Evolutionary conservation across 73 alveolate genomes (phyloP).

Genomic region (Paramecium sexaurelia): DNA sequence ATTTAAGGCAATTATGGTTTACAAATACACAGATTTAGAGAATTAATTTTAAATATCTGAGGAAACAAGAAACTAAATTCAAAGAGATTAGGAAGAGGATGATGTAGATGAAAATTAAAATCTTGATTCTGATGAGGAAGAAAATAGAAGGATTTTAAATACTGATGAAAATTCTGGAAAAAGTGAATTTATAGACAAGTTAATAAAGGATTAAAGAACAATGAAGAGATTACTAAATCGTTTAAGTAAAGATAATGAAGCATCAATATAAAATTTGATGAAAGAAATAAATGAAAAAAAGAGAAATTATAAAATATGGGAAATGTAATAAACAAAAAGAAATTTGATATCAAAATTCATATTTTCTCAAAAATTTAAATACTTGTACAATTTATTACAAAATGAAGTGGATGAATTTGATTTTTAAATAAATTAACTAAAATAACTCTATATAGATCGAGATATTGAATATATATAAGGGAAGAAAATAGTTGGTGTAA

Average conservation of each 20-base stretch:
- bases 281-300: neutral
- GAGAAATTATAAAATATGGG: neutral
- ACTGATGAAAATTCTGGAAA: neutral
- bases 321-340: neutral
- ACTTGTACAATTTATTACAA: neutral
- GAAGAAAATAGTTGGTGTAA: slow-evolving; percentile 84
- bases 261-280: neutral
- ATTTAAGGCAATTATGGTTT: neutral
- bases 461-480: neutral
- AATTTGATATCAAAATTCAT: neutral
- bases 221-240: neutral
- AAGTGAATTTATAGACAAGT: neutral
- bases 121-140: neutral
- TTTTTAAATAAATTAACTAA: neutral
- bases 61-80: neutral
- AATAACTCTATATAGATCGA: neutral
- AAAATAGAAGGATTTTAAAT: neutral
- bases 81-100: neutral
- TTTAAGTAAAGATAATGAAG: neutral
- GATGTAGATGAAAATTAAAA: neutral
- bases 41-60: neutral
- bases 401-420: neutral
- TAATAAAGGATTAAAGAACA: neutral
- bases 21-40: neutral
- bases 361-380: neutral